These are phyloP conservation scores for Lunularia cruciata DNA, from an alignment of 225 moss, liverwort and hornwort species.

Conservation along the genomic window DNA sequence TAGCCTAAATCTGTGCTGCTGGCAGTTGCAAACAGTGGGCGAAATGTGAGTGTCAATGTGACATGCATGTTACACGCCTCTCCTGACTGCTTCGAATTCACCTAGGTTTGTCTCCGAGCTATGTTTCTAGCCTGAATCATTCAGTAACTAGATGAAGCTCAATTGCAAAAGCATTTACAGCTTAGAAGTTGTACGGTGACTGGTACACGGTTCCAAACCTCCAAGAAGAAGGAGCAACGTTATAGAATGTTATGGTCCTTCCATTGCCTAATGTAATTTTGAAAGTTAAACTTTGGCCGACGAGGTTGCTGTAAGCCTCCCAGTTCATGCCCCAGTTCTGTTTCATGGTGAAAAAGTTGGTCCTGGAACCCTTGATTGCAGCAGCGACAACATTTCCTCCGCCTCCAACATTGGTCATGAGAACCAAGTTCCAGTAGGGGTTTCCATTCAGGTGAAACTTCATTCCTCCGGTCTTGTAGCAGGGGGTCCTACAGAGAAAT, in stretches of 20 bases:
- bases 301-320: conserved; percentile 12
- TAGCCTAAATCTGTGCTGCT: background rate
- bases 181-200: conserved; percentile 26
- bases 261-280: conserved; percentile 35
- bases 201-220: conserved; percentile 28
- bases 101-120: conserved; percentile 8
- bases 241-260: conserved; percentile 28
- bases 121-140: background rate
- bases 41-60: conserved; percentile 6
- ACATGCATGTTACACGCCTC: conserved; percentile 24
- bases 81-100: conserved; percentile 1
- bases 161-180: background rate
- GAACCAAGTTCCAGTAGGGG: conserved; percentile 56
- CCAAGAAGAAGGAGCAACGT: conserved; percentile 27
- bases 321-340: conserved; percentile 42
- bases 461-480: conserved; percentile 49
- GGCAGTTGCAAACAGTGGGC: conserved; percentile 12
- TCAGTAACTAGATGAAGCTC: background rate
- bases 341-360: conserved; percentile 21
- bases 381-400: conserved; percentile 49
- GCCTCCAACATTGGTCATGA: conserved; percentile 66
- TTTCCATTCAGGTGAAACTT: conserved; percentile 58
- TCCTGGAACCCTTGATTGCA: conserved; percentile 30
- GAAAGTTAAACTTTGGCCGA: conserved; percentile 36
- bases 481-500: conserved; percentile 41